These are phyloP conservation scores for Diaporthe sp. DNA, from an alignment of 2,329 filamentous ascomycete species.

Conservation along the genomic window DNA sequence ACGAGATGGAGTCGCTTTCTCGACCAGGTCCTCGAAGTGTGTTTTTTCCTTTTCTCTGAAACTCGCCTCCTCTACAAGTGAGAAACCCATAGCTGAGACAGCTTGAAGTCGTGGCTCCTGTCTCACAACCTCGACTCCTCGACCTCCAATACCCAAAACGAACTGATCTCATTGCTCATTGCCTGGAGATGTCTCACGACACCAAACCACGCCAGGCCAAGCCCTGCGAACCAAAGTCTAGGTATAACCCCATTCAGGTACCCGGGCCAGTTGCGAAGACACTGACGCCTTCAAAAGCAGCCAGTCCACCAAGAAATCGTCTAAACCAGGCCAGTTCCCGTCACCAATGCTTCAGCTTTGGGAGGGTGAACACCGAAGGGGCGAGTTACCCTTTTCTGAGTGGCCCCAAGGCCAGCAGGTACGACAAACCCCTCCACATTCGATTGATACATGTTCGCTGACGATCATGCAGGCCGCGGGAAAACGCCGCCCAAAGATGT, in stretches of 20 bases:
- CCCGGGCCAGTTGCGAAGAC: not conserved
- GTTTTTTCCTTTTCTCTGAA: conserved; percentile 21
- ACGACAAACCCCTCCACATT: not conserved
- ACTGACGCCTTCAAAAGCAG: conserved; percentile 8
- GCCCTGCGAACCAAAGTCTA: conserved; percentile 25
- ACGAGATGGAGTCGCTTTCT: not conserved
- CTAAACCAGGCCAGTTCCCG: not conserved
- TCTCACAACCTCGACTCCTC: not conserved
- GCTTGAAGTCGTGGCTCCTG: not conserved
- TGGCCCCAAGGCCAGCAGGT: conserved; percentile 24
- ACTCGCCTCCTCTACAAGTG: conserved; percentile 14
- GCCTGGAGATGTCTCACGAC: conserved; percentile 35
- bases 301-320: not conserved
- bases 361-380: conserved; percentile 29
- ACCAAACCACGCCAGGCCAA: conserved; percentile 27
- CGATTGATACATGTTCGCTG: not conserved
- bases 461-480: conserved; percentile 22
- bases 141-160: conserved; percentile 1
- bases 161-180: not conserved
- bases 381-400: conserved; percentile 32
- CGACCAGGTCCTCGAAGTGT: conserved; percentile 21
- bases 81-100: conserved; percentile 12
- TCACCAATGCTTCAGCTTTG: conserved; percentile 40
- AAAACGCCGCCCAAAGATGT: not conserved
- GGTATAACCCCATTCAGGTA: not conserved